Conservation (phyloP, 192 early-diverging fungal genomes). For the Gamsiella multidivaricata region DNA sequence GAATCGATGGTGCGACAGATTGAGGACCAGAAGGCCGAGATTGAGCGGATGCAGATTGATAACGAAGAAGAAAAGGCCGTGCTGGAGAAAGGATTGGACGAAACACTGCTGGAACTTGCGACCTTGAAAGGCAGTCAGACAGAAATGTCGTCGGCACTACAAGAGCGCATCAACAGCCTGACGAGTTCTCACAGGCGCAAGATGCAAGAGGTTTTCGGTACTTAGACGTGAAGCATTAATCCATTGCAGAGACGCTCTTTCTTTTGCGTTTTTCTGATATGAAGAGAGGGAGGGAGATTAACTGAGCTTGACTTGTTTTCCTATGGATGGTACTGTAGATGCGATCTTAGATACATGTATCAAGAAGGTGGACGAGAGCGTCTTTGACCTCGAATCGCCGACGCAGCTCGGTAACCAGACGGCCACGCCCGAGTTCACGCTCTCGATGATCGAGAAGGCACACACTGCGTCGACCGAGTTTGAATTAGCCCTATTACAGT, state of each 20-base stretch:
- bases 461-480: slow-evolving; percentile 74
- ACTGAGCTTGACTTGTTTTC: background rate
- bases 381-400: slow-evolving; percentile 87
- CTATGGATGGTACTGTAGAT: slow-evolving; percentile 59
- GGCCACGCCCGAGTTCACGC: slow-evolving; percentile 89
- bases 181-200: slow-evolving; percentile 71
- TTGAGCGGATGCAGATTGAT: slow-evolving; percentile 69
- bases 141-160: slow-evolving; percentile 33
- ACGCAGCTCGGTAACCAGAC: slow-evolving; percentile 87
- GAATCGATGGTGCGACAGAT: slow-evolving; percentile 54
- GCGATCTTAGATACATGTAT: slow-evolving; percentile 89
- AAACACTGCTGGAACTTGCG: slow-evolving; percentile 78
- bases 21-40: slow-evolving; percentile 90
- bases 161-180: slow-evolving; percentile 74
- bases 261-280: no score
- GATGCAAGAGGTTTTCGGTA: slow-evolving; percentile 78
- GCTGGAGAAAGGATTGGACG: slow-evolving; percentile 84
- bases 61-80: slow-evolving; percentile 87
- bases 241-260: background rate
- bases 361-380: slow-evolving; percentile 87
- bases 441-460: slow-evolving; percentile 91
- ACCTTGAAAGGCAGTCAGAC: slow-evolving; percentile 36
- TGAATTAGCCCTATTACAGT: slow-evolving; percentile 39
- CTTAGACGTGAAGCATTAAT: no score
- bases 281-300: no score